Evolutionary conservation across 179 eudicot genomes (phyloP), one percentile per base, ranked within the genome.

Genomic region (Silene noctiflora): DNA sequence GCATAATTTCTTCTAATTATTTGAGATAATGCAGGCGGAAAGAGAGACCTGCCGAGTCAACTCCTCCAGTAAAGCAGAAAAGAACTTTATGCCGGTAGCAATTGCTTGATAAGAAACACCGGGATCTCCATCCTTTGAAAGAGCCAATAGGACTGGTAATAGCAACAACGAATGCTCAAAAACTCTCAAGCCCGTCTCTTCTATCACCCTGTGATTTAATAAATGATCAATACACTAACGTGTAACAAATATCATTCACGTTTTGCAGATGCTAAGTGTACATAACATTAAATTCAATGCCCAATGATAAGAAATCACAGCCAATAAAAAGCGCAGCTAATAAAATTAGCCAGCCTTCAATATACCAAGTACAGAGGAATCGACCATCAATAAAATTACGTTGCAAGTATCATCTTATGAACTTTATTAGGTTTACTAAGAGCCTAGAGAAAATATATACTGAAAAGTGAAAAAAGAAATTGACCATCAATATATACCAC

Each of bases 41-140:
- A 67, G 71, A 78, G 75, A 83, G 75, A 93, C 99, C 99, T 95
- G 99, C 42, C 83, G 77, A 56, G 83, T 79, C 71, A 94, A 85
- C 79, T 89, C 96, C 80, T 92, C 90, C 73, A 95, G 73, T 67
- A 86, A 80, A 29, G 76, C 84, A 81, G 82, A 81, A 75, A 92
- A 91, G 56, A 92, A 80, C 70, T 88, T 89, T 74, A 84, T 87
- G 81, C 91, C 91, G 69, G 76, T 87, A 67, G 83, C 75, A 79
- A 95, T 86, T 75, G 96, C 81, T 85, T 91, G 91, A 59, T 82
- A 77, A 46, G 88, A 88, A 67, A 95, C 92, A 69, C 67, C 61
- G 39, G 87, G 82, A 72, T 88, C 88, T 27, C 69, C 74, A 72
- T 95, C 99, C 75, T 85, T 89, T 46, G 86, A 20, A 27, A 79